Evolutionary conservation across 1,139 yeast genomes (phyloP).

Genomic region (Debaryomyces subglobosus): DNA sequence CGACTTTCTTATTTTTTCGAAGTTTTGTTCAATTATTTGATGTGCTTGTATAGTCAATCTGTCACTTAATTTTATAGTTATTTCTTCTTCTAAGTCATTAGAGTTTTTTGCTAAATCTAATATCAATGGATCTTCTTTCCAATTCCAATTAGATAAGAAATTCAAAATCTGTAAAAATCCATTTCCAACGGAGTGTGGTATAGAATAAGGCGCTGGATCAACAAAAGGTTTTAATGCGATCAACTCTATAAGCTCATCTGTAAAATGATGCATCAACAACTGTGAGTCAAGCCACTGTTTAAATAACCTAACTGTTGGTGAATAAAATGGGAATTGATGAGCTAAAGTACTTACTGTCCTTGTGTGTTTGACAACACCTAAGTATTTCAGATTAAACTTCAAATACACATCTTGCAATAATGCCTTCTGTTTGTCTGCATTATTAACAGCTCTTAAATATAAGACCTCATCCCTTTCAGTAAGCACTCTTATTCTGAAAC

Average conservation of each 20-base stretch:
- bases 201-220: constrained; percentile 79
- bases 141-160: constrained; percentile 84
- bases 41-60: constrained; percentile 63
- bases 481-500: constrained; percentile 71
- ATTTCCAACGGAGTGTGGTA: constrained; percentile 76
- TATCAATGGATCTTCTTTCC: constrained; percentile 86
- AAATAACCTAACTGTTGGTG: constrained; percentile 81
- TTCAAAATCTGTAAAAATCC: constrained; percentile 79
- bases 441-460: constrained; percentile 68
- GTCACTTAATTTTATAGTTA: constrained; percentile 51
- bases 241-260: constrained; percentile 80
- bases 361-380: constrained; percentile 78
- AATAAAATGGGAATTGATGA: constrained; percentile 71
- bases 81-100: constrained; percentile 28
- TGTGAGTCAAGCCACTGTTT: constrained; percentile 86
- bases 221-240: constrained; percentile 83
- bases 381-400: constrained; percentile 66
- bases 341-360: constrained; percentile 73
- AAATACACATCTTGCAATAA: constrained; percentile 64
- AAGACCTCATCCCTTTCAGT: constrained; percentile 82
- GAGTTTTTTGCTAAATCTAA: constrained; percentile 67
- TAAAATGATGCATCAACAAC: constrained; percentile 64
- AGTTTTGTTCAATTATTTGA: constrained; percentile 65
- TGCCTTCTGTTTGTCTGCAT: constrained; percentile 61
- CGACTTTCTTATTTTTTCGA: constrained; percentile 62